Evolutionary conservation across 345 rosid species (phyloP).

Genomic region (Euphorbia pulcherrima): DNA sequence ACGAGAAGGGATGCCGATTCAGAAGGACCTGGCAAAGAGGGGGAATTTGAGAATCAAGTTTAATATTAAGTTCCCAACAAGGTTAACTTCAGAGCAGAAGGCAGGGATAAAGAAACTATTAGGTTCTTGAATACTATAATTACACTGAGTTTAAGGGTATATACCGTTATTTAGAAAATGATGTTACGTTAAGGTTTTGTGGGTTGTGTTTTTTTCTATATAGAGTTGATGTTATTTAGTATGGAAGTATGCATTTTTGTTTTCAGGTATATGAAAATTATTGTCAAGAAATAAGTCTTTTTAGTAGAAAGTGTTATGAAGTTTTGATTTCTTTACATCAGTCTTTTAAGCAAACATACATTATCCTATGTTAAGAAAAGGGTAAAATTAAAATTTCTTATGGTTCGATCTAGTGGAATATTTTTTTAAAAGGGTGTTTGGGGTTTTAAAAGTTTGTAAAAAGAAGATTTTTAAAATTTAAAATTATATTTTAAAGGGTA

Average conservation of each 20-base stretch:
- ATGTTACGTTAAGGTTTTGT: not conserved
- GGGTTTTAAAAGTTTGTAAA: no score
- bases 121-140: not conserved
- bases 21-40: constrained; percentile 7
- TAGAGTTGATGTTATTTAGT: not conserved
- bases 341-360: no score
- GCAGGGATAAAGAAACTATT: constrained; percentile 18
- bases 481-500: no score
- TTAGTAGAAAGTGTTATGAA: not conserved
- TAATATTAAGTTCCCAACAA: constrained; percentile 22
- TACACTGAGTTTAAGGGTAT: not conserved
- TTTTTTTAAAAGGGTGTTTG: no score
- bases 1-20: constrained; percentile 27
- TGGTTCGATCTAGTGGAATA: no score
- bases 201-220: not conserved
- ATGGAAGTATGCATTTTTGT: not conserved
- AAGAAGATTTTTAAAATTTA: no score
- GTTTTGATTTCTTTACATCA: not conserved
- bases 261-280: not conserved
- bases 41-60: constrained; percentile 24
- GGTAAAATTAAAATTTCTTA: no score
- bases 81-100: constrained; percentile 22
- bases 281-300: not conserved
- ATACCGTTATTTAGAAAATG: not conserved
- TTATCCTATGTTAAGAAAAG: no score